These are phyloP conservation scores for Rhodotorula graminis DNA, from an alignment of 768 basidiomycete genomes.

Conservation along the genomic window DNA sequence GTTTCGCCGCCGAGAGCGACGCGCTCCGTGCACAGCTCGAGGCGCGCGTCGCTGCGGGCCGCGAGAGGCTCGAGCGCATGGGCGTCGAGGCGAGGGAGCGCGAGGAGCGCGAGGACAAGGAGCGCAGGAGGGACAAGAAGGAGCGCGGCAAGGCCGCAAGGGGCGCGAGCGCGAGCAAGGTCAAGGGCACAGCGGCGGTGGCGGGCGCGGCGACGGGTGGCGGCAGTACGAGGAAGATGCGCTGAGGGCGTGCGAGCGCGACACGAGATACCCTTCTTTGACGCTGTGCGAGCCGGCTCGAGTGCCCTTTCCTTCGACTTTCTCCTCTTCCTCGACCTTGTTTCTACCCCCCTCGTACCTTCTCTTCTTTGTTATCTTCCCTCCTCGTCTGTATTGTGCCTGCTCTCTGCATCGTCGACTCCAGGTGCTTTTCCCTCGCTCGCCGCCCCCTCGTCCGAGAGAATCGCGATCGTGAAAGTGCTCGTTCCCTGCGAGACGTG, in stretches of 20 bases:
- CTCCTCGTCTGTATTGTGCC: neutral
- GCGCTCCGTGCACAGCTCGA: neutral
- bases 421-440: too few species aligned
- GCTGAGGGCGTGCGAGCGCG: neutral
- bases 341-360: neutral
- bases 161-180: neutral
- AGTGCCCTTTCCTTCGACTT: neutral
- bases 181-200: neutral
- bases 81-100: constrained; percentile 3
- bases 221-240: constrained; percentile 1
- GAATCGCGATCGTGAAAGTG: too few species aligned
- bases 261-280: neutral
- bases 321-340: neutral
- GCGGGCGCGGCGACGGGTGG: too few species aligned
- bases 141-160: neutral
- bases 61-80: constrained; percentile 3
- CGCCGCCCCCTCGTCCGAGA: too few species aligned
- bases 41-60: neutral
- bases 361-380: too few species aligned
- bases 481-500: too few species aligned
- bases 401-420: neutral
- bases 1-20: neutral
- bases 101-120: too few species aligned
- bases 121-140: neutral
- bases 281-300: too few species aligned